phyloP scores from a whole-genome alignment of 805 yeast species.

The Candida pseudoglaebosa region DNA sequence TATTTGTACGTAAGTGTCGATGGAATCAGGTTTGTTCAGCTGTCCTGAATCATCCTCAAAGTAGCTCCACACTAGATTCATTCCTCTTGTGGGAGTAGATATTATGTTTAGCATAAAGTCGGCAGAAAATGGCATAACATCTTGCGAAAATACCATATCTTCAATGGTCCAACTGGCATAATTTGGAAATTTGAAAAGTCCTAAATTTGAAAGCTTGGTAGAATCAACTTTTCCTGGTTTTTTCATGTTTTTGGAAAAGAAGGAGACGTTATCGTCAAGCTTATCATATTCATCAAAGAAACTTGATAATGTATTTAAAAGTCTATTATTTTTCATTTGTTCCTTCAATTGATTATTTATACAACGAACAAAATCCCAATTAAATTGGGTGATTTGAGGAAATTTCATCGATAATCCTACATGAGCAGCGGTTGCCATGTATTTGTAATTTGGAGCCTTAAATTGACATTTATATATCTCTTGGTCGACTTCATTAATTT shows the following conservation, averaged over 20 bases:
- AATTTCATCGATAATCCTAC: slow-evolving; percentile 26
- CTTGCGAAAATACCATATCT: slow-evolving; percentile 34
- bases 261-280: slow-evolving; percentile 14
- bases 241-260: slow-evolving; percentile 21
- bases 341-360: slow-evolving; percentile 17
- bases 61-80: slow-evolving; percentile 31
- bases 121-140: slow-evolving; percentile 27
- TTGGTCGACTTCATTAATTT: slow-evolving; percentile 8
- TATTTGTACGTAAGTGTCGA: slow-evolving; percentile 18
- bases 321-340: slow-evolving; percentile 17
- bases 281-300: slow-evolving; percentile 15
- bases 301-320: slow-evolving; percentile 19
- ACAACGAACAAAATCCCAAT: slow-evolving; percentile 28
- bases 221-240: slow-evolving; percentile 25
- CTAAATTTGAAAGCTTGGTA: slow-evolving; percentile 35
- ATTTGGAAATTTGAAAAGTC: slow-evolving; percentile 22
- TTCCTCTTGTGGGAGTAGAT: slow-evolving; percentile 28
- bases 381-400: slow-evolving; percentile 28
- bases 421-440: slow-evolving; percentile 32
- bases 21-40: slow-evolving; percentile 21
- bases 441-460: slow-evolving; percentile 16
- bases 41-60: too few species aligned
- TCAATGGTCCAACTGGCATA: slow-evolving; percentile 23
- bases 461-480: slow-evolving; percentile 16
- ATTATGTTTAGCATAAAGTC: slow-evolving; percentile 34